Conservation (phyloP, 768 basidiomycete species). For the Boletus tomentosulus region DNA sequence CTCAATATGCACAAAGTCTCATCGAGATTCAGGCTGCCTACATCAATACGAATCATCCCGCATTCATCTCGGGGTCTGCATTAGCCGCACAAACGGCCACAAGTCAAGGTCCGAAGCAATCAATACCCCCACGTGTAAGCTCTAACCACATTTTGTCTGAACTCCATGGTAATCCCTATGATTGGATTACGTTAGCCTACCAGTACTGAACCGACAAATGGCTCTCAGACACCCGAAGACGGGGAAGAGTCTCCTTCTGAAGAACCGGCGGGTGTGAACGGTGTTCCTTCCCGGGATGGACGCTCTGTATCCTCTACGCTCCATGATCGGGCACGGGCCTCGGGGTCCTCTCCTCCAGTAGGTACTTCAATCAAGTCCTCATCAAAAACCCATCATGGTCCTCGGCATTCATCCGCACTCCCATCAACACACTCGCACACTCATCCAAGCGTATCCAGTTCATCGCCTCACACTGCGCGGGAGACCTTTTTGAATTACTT, state of each 20-base stretch:
- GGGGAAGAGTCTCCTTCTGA: conserved; percentile 65
- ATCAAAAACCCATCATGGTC: conserved; percentile 27
- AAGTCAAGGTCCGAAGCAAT: conserved; percentile 39
- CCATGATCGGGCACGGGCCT: conserved; percentile 67
- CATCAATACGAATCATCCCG: conserved; percentile 98
- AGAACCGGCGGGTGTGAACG: conserved; percentile 51
- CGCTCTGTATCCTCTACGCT: conserved; percentile 77
- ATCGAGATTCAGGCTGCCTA: conserved; percentile 98
- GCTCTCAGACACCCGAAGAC: conserved; percentile 46
- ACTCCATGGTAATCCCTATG: conserved; percentile 13
- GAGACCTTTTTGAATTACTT: conserved; percentile 98
- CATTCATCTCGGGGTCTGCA: conserved; percentile 81
- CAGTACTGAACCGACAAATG: conserved; percentile 60
- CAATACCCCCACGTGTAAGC: conserved; percentile 52
- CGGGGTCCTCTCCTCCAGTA: conserved; percentile 32
- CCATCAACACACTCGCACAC: conserved; percentile 31
- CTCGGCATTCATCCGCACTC: conserved; percentile 31
- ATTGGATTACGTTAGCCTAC: conserved; percentile 43
- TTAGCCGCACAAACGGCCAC: conserved; percentile 49
- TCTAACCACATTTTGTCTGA: conserved; percentile 6
- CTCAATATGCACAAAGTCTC: conserved; percentile 92
- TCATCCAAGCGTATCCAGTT: conserved; percentile 32
- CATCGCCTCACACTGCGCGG: conserved; percentile 56
- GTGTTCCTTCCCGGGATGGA: conserved; percentile 47
- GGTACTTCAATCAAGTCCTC: conserved; percentile 26